These are phyloP conservation scores for Aaosphaeria pasadenensis DNA, from an alignment of 2,329 filamentous ascomycete species.

Conservation along the genomic window DNA sequence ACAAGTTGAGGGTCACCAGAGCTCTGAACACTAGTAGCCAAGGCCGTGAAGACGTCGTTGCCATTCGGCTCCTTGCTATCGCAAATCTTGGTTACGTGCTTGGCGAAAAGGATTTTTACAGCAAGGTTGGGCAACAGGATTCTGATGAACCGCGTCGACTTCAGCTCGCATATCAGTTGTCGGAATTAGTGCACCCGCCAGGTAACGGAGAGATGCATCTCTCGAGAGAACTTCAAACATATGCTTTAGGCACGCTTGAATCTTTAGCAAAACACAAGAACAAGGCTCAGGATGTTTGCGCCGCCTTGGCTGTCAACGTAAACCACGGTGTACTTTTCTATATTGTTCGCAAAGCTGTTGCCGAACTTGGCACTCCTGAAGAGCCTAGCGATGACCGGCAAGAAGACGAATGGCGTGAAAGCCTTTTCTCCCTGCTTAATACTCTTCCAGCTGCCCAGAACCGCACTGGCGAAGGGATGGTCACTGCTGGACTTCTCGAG, in stretches of 20 bases:
- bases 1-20: conserved; percentile 79
- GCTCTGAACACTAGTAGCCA: conserved; percentile 66
- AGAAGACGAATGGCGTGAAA: conserved; percentile 88
- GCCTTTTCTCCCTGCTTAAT: conserved; percentile 82
- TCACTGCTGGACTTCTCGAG: conserved; percentile 84
- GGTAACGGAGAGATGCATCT: conserved; percentile 65
- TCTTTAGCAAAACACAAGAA: conserved; percentile 76
- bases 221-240: conserved; percentile 75
- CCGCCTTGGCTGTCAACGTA: conserved; percentile 90
- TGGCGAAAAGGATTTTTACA: conserved; percentile 75
- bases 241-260: conserved; percentile 78
- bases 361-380: conserved; percentile 62
- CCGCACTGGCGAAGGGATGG: conserved; percentile 77
- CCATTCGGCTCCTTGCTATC: conserved; percentile 79
- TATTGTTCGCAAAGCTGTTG: conserved; percentile 84
- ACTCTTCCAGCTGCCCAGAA: conserved; percentile 70
- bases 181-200: conserved; percentile 84
- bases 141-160: conserved; percentile 83
- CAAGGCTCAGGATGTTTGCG: conserved; percentile 77
- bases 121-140: conserved; percentile 83
- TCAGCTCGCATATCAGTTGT: conserved; percentile 88
- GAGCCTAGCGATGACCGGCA: conserved; percentile 55
- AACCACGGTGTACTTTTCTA: conserved; percentile 96
- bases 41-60: conserved; percentile 71
- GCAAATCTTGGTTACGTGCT: conserved; percentile 91